Base-by-base conservation (phyloP, 2,329 filamentous ascomycete genomes). In the Teratosphaeria destructans region DNA sequence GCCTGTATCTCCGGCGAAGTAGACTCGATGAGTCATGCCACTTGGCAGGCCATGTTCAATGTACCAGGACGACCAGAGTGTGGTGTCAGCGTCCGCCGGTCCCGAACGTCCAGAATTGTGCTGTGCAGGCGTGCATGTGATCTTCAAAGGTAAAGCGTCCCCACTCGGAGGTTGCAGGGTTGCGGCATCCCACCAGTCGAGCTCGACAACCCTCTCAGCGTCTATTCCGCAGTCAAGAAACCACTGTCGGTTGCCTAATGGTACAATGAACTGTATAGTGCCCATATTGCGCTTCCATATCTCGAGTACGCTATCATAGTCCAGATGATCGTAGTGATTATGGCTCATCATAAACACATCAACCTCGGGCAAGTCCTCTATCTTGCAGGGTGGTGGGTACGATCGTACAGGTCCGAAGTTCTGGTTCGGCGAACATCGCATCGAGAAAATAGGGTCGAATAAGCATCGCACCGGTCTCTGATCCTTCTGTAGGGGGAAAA, bases 311-410 rank as follows among this genome's bases (percentile, higher is more conserved):
- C 78, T 78, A 26, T 73, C 71, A 3, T 73, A 69, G 61, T 82
- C 79, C 54, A 82, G 72, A 61, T 83, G 81, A 63, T 83, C 80
- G 63, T 81, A 82, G 65, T 83, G 81, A 63, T 82, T 80, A 67
- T 83, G 81, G 59, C 76, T 79, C 54, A 83, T 80, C 59, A 76
- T 70, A 2, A 83, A 73, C 3, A 78, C 66, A 59, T 83, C 80
- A 11, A 82, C 70, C 1, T 78, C 72, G 0, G 81, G 80, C 3
- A 83, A 65, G 19, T 81, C 78, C 3, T 77, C 71, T 3, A 81
- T 63, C 0, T 65, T 64, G 65, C 80, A 83, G 0, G 81, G 81
- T 3, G 78, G 73, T 3, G 76, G 77, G 12, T 77, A 79, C 57
- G 81, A 81, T 43, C 81, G 72, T 52, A 79, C 77, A 0, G 81